Evolutionary conservation across 208 protist species (phyloP), one percentile per base, ranked within the genome.

Genomic region (Trypanosomatidae sp.): DNA sequence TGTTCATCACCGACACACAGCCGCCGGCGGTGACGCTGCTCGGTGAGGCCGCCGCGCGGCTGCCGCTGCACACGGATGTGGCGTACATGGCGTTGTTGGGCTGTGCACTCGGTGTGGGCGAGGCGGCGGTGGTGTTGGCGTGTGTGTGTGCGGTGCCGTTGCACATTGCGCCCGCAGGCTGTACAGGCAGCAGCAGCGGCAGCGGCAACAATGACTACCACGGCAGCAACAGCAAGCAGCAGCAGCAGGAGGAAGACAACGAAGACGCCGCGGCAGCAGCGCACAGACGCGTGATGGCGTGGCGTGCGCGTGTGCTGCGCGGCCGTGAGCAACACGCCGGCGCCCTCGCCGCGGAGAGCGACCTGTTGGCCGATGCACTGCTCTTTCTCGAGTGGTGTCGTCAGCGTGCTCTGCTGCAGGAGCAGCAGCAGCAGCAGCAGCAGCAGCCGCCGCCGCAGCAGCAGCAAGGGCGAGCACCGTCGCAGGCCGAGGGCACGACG

Each of bases 321-420:
- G 39, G 11, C 33, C 67, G 83, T 33, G 66, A 61, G 33, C 73
- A 77, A 52, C 83, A 80, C 56, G 78, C 68, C 6, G 74, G 61
- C 15, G 66, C 64, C n/a, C 59, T 90, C 39, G 47, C 69, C 13
- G 43, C 18, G 13, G 66, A 86, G 48, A 93, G 85, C 56, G 85
- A 93, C 56, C 37, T 90, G 27, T 64, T 90, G 15, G 76, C 85
- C 6, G 80, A 93, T 37, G 65, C 75, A 6, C 45, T 90, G 19
- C 54, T 90, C 6, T 89, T 82, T 50, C 43, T 90, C 2, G 67
- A 86, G 60, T 93, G 85, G 81, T 56, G 66, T 30, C 48, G 59
- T 27, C 60, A 67, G 19, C 65, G 57, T n/a, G n/a, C n/a, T n/a
- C n/a, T n/a, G 30, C 30, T 35, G 30, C 30, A 35, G 11, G n/a